Conservation (phyloP, 2,329 filamentous ascomycete genomes). For the Dothistroma pini region DNA sequence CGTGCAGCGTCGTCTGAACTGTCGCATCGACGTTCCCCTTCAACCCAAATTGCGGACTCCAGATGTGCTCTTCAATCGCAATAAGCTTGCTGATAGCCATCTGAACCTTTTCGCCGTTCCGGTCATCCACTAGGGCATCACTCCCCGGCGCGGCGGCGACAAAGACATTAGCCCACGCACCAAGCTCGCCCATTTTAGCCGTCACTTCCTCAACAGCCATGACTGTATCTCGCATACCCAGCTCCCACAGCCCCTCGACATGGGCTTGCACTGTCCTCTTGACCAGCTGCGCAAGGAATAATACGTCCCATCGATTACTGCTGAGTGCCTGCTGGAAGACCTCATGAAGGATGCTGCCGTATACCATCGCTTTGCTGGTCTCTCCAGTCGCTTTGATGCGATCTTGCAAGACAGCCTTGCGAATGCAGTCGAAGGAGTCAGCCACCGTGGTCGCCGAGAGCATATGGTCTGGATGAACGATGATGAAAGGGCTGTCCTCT, state of each 20-base stretch:
- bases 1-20: constrained; percentile 77
- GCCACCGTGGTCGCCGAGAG: constrained; percentile 92
- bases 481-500: constrained; percentile 66
- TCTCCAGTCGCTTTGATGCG: constrained; percentile 87
- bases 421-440: constrained; percentile 90
- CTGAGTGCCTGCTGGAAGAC: constrained; percentile 89
- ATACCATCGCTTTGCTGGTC: constrained; percentile 75
- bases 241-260: constrained; percentile 84
- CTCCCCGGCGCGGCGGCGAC: constrained; percentile 66
- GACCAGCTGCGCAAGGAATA: constrained; percentile 64
- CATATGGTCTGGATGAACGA: constrained; percentile 91
- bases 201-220: constrained; percentile 75
- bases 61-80: constrained; percentile 95
- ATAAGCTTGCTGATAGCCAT: constrained; percentile 91
- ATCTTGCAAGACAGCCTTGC: constrained; percentile 89
- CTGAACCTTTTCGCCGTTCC: constrained; percentile 69
- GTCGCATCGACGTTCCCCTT: constrained; percentile 99
- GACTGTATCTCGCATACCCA: constrained; percentile 64
- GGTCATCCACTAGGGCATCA: constrained; percentile 72
- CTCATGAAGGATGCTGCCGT: constrained; percentile 91
- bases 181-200: constrained; percentile 77
- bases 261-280: constrained; percentile 68
- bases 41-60: constrained; percentile 95
- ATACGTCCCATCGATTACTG: constrained; percentile 72
- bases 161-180: constrained; percentile 79